Evolutionary conservation across 768 basidiomycete genomes (phyloP).

Genomic region (Lyophyllum atratum): DNA sequence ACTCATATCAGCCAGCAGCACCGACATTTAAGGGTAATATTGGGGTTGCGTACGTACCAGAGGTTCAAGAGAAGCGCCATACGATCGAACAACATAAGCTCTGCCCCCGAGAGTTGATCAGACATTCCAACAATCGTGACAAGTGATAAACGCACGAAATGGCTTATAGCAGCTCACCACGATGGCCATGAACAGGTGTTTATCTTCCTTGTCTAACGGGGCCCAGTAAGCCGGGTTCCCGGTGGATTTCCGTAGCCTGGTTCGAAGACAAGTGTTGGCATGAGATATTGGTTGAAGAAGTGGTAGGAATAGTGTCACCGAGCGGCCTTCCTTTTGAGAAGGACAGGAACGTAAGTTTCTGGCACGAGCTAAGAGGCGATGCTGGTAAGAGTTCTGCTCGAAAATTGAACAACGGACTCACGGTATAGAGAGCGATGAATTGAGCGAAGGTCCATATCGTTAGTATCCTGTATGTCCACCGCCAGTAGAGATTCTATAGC

Average conservation of each 20-base stretch:
- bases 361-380: conserved; percentile 53
- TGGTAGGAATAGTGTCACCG: conserved; percentile 33
- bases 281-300: neutral
- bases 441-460: conserved; percentile 70
- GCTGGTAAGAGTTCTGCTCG: neutral
- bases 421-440: conserved; percentile 50
- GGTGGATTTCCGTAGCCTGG: conserved; percentile 55
- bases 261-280: neutral
- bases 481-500: conserved; percentile 56
- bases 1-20: neutral
- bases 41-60: conserved; percentile 48
- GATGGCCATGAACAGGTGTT: conserved; percentile 48
- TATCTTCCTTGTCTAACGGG: conserved; percentile 54
- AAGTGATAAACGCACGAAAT: conserved; percentile 54
- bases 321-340: conserved; percentile 61
- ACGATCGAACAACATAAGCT: conserved; percentile 63
- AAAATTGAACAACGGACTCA: conserved; percentile 26
- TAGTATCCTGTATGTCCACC: conserved; percentile 78
- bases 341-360: conserved; percentile 69
- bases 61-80: conserved; percentile 75
- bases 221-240: conserved; percentile 57
- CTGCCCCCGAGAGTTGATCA: conserved; percentile 31
- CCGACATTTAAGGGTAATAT: neutral
- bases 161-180: conserved; percentile 65
- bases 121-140: neutral